These are phyloP conservation scores for Graphilbum sp. DNA, from an alignment of 2,329 filamentous ascomycete genomes.

Conservation along the genomic window DNA sequence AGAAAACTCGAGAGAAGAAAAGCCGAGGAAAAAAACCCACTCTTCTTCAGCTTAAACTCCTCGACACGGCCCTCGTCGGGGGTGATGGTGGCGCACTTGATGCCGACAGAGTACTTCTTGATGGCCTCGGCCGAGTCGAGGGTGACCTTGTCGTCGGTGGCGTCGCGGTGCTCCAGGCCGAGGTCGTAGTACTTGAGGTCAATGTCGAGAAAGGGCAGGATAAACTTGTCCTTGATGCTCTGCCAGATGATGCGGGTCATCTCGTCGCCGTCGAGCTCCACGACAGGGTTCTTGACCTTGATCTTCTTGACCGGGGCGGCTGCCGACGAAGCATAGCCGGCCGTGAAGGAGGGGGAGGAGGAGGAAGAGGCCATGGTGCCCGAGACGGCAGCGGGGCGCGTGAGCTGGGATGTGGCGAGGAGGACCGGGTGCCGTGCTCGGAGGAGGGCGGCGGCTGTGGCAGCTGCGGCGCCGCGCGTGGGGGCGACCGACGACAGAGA, in stretches of 20 bases:
- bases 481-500: slow-evolving; percentile 1
- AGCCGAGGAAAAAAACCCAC: slow-evolving; percentile 30
- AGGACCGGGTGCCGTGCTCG: slow-evolving; percentile 1
- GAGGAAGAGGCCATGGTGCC: slow-evolving; percentile 34
- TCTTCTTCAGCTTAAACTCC: slow-evolving; percentile 98
- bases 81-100: slow-evolving; percentile 99
- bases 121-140: slow-evolving; percentile 90
- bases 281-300: slow-evolving; percentile 98
- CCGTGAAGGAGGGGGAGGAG: slow-evolving; percentile 12
- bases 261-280: slow-evolving; percentile 88
- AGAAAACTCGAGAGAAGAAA: too few relatives aligned
- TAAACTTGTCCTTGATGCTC: slow-evolving; percentile 98
- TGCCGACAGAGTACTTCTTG: slow-evolving; percentile 96
- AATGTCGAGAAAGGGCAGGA: slow-evolving; percentile 87
- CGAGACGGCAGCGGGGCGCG: background rate
- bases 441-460: background rate
- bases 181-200: slow-evolving; percentile 98
- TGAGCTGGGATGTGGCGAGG: background rate
- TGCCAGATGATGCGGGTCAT: slow-evolving; percentile 99
- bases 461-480: slow-evolving; percentile 1
- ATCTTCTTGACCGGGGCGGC: slow-evolving; percentile 50
- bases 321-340: slow-evolving; percentile 6
- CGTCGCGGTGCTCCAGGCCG: slow-evolving; percentile 83
- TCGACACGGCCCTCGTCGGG: slow-evolving; percentile 91
- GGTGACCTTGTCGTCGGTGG: slow-evolving; percentile 94